Base-by-base conservation (phyloP, 495 filamentous ascomycete genomes). In the Penicillium longicatenatum region DNA sequence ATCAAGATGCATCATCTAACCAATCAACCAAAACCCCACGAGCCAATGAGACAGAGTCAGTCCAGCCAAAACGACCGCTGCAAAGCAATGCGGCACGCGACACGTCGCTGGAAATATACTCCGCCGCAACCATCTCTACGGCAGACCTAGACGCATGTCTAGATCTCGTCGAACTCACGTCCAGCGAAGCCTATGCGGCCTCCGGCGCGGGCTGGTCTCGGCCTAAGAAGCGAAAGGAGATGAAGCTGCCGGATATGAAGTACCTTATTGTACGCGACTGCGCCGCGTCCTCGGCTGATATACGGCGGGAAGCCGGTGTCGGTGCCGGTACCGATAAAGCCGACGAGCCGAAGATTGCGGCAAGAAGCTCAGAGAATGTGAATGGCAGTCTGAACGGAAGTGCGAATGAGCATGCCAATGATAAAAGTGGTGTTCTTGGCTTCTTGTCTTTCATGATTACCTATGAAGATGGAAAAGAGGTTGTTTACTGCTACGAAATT, bases 401-500 rank as follows among this genome's bases (percentile, higher is more conserved):
- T 20, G 19, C 5, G 30, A 22, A 17, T 9, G 35, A 22, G 11
- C n/a, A 43, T 1, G 5, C 37, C 8, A 29, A 43, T 12, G 5
- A 29, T 26, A 17, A 42, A 11, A 19, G 58, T 17, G 20, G 53
- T 2, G 63, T 89, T 1, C 69, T 75, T 3, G 92, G 85, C 0
- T 97, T 95, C 57, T 75, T 87, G 2, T 93, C 90, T 3, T 85
- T 94, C 64, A 91, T 93, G 89, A 83, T 90, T 3, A 92, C 89
- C 8, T 86, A 88, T 59, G 92, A 97, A 63, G 89, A 88, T 57
- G 83, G 84, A 0, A 72, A 83, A 29, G 81, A 88, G 14, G 89
- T 95, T 6, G 61, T 93, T 3, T 97, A 96, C 62, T 89, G 89
- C 71, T 97, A 97, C 69, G 92, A 97, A 75, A 84, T 97, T 21